Conservation (phyloP, 495 filamentous ascomycete species). For the Xylaria grammica region DNA sequence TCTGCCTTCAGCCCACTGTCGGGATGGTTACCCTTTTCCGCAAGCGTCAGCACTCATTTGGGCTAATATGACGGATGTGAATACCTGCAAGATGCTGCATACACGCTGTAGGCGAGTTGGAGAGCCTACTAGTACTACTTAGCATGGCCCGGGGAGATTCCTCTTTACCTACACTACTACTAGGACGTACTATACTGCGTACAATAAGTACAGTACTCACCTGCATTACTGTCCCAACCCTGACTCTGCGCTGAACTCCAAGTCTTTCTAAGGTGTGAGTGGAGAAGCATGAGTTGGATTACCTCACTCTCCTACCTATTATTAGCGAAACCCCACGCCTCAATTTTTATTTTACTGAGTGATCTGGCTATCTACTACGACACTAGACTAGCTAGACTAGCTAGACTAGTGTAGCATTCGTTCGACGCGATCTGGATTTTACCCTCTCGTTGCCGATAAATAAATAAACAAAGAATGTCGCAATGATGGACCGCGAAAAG, state of each 20-base stretch:
- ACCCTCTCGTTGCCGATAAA: not conserved
- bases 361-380: not conserved
- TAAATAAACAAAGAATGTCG: not conserved
- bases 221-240: not conserved
- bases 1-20: slow-evolving; percentile 10
- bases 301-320: slow-evolving; percentile 14
- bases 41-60: slow-evolving; percentile 8
- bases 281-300: slow-evolving; percentile 6
- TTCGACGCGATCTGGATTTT: slow-evolving; percentile 6
- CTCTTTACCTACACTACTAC: not conserved
- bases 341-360: slow-evolving; percentile 2
- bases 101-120: slow-evolving; percentile 14
- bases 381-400: too few species aligned
- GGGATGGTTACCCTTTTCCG: slow-evolving; percentile 14
- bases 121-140: not conserved
- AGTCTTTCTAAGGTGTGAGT: slow-evolving; percentile 8
- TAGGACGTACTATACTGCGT: too few species aligned
- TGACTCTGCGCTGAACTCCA: not conserved
- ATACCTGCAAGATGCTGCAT: slow-evolving; percentile 18
- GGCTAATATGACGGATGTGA: slow-evolving; percentile 15
- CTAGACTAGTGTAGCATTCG: too few species aligned
- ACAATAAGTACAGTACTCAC: too few species aligned
- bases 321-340: slow-evolving; percentile 15
- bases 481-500: slow-evolving; percentile 1
- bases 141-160: not conserved